A percentile compares a stretch with the other conserved stretches of the same genome.
These are phyloP conservation scores for Monilinia aucupariae DNA, from an alignment of 2,329 filamentous ascomycete genomes.

Conservation along the genomic window DNA sequence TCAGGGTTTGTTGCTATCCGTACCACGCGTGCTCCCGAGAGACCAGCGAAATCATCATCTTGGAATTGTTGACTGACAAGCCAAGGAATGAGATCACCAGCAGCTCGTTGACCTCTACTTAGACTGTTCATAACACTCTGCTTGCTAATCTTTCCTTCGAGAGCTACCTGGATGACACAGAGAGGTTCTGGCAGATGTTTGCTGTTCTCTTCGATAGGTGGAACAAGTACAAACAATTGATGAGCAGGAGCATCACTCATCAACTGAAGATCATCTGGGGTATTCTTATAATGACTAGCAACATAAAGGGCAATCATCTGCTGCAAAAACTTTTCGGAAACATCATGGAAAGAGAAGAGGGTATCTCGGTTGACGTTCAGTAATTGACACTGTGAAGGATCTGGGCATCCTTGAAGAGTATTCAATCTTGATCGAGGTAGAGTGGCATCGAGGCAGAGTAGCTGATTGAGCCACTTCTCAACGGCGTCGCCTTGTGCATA, in stretches of 20 bases:
- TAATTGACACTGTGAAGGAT: slow-evolving; percentile 86
- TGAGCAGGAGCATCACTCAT: slow-evolving; percentile 98
- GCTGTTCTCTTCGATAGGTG: slow-evolving; percentile 71
- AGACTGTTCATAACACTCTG: slow-evolving; percentile 88
- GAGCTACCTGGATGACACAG: slow-evolving; percentile 86
- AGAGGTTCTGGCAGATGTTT: slow-evolving; percentile 84
- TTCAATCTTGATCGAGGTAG: slow-evolving; percentile 58
- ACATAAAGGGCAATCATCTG: slow-evolving; percentile 98
- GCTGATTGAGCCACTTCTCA: slow-evolving; percentile 92
- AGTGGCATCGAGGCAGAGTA: slow-evolving; percentile 90
- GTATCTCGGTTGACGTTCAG: slow-evolving; percentile 95
- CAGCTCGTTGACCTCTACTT: slow-evolving; percentile 79
- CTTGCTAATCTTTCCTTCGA: slow-evolving; percentile 91
- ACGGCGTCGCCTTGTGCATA: slow-evolving; percentile 87
- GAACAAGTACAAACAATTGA: slow-evolving; percentile 89
- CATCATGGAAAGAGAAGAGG: slow-evolving; percentile 94
- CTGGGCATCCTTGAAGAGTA: slow-evolving; percentile 62
- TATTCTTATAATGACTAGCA: slow-evolving; percentile 96
- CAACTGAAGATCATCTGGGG: slow-evolving; percentile 93
- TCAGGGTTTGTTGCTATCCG: slow-evolving; percentile 96
- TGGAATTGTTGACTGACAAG: slow-evolving; percentile 97
- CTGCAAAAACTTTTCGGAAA: slow-evolving; percentile 94
- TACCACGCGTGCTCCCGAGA: slow-evolving; percentile 88
- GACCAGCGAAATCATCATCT: slow-evolving; percentile 88
- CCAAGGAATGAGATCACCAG: slow-evolving; percentile 95